Evolutionary conservation across 805 yeast species (phyloP), one percentile per base, ranked within the genome.

Genomic region (Teunomyces tritomae): DNA sequence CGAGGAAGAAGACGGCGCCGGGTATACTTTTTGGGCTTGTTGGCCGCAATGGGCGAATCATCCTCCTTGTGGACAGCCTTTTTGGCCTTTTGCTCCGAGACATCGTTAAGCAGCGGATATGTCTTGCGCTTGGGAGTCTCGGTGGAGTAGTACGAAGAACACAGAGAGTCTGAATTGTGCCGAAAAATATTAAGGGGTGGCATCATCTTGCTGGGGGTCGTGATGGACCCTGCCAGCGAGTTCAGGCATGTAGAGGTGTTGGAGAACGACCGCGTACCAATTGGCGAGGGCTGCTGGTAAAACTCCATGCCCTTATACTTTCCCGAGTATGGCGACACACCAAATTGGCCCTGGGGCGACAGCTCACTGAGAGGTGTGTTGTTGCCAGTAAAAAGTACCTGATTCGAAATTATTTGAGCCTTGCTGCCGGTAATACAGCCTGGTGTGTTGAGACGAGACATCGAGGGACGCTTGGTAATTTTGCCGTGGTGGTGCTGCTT

Each of bases 1-100:
- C 77, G 57, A 2, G 75, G 76, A 48, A 70, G 59, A 20, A 68
- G 53, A 46, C 75, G 64, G 47, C 71, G 61, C 30, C 77, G 57
- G 11, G 73, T 72, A 47, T 70, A 59, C 51, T 70, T 70, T 48
- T 70, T 71, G 8, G 64, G 58, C 41, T 58, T 52, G 28, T 35
- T 35, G 27, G 26, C 24, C 6, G 24, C 26, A 20, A 35, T 17
- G 17, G 34, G 34, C 34, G 34, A 32, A 3, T 4, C 34, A 3
- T 32, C 34, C 14, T 32, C 34, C 14, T 32, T 32, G 39, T 17
- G 43, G 48, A 43, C 27, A 30, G 42, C 8, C 34, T 52, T 51
- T 39, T 49, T 46, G 32, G 43, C 37, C 47, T 46, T 49, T 11
- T 32, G 30, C 10, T 33, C 37, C 17, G 55, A 41, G 10, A 49